phyloP scores from a whole-genome alignment of 1,284 basidiomycete genomes.

The Mycosarcoma mackinlayi region DNA sequence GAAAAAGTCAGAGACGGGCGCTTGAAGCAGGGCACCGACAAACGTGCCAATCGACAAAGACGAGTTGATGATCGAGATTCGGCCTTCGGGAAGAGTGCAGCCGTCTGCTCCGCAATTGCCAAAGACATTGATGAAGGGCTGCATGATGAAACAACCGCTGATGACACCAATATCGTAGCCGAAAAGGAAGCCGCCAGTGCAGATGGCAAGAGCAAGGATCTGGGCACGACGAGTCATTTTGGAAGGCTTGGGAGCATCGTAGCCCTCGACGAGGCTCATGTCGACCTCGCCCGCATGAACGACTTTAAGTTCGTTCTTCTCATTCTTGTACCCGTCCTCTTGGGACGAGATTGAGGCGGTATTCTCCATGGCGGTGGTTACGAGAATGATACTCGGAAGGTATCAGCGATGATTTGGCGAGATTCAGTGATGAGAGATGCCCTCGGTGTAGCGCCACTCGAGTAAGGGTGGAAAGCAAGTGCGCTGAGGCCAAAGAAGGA shows the following conservation, averaged over 20 bases:
- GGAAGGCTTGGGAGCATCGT: constrained; percentile 45
- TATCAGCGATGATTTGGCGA: no score
- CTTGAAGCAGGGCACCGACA: constrained; percentile 73
- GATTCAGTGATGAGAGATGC: no score
- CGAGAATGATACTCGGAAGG: no score
- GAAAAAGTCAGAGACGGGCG: constrained; percentile 73
- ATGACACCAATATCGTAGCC: constrained; percentile 57
- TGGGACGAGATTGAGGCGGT: constrained; percentile 33
- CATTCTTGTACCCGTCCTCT: constrained; percentile 43
- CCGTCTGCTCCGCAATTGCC: constrained; percentile 36
- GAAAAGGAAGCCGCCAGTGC: constrained; percentile 52
- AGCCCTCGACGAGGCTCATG: constrained; percentile 31
- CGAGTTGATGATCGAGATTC: constrained; percentile 76
- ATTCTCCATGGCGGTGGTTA: constrained; percentile 7
- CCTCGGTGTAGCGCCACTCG: no score
- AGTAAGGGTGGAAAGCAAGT: no score
- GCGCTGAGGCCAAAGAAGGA: no score
- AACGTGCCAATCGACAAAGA: constrained; percentile 81
- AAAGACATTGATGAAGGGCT: constrained; percentile 47
- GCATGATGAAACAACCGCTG: constrained; percentile 54
- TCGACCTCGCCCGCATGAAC: constrained; percentile 36
- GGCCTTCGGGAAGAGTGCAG: constrained; percentile 56
- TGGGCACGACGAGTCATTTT: constrained; percentile 44
- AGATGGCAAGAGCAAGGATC: constrained; percentile 48
- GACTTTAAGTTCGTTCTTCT: constrained; percentile 40